Base-by-base conservation (phyloP, 495 filamentous ascomycete species). In the Penicillium ucsense region DNA sequence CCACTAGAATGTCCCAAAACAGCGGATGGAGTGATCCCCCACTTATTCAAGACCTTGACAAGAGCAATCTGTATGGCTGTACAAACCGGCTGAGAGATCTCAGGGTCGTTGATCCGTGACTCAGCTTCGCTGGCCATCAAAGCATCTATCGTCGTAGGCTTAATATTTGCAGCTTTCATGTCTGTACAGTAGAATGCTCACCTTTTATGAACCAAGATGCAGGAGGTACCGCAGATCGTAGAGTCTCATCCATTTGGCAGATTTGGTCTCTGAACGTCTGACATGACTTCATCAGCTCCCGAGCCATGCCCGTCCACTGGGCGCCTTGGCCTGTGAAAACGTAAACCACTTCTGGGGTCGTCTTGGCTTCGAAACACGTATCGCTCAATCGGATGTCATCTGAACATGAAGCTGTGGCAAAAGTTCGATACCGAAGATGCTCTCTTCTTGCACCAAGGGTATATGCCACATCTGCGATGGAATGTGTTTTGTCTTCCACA, bases 261-360 rank as follows among this genome's bases (percentile, higher is more conserved):
- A 69, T 44, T 2, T 43, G 37, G 3, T 56, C 39, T 12, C 54
- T 34, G 48, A 71, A 71, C 6, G 57, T 8, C 0, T 52, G 51
- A 20, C 53, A 66, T 5, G 44, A 10, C 4, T 57, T 35, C 10
- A 71, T 42, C 8, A 73, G 52, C 20, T 60, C 50, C 12, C 49
- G 47, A 3, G 68, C 72, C 72, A 75, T 77, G 5, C 41, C 52
- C 4, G 43, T 35, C 60, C 60, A 86, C 43, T 83, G 78, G 1
- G 80, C 76, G 10, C 84, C 84, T 56, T 88, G 84, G 30, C 84
- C 84, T 9, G 82, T 86, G 52, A 86, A 88, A 33, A 79, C 67
- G 52, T 87, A 84, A 0, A 72, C 77, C 7, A 84, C 38, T 39
- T 32, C 38, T 33, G 11, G 45, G 29, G 20, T 31, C 37, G 28